phyloP scores from a whole-genome alignment of 805 yeast species.

The Starmerella powellii region DNA sequence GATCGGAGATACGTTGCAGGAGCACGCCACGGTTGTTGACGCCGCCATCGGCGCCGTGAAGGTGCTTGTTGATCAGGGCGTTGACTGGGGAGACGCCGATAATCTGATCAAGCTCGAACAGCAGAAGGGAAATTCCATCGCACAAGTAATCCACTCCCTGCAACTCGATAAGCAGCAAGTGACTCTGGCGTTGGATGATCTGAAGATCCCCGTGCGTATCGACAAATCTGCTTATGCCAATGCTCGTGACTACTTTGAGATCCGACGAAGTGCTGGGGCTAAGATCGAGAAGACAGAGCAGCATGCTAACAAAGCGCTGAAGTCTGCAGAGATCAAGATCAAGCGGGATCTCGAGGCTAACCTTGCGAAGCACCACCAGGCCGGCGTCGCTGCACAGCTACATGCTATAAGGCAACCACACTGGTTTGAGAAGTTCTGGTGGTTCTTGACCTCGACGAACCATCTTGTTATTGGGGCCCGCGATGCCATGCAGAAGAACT shows the following conservation, averaged over 20 bases:
- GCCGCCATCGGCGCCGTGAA: slow-evolving; percentile 59
- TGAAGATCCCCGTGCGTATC: slow-evolving; percentile 56
- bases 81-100: slow-evolving; percentile 91
- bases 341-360: slow-evolving; percentile 52
- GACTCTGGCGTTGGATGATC: slow-evolving; percentile 42
- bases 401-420: slow-evolving; percentile 56
- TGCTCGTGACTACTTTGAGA: slow-evolving; percentile 68
- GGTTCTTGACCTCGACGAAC: slow-evolving; percentile 81
- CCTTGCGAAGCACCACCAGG: slow-evolving; percentile 45
- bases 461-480: slow-evolving; percentile 78
- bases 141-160: slow-evolving; percentile 51
- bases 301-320: slow-evolving; percentile 64
- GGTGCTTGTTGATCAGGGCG: slow-evolving; percentile 58
- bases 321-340: slow-evolving; percentile 70
- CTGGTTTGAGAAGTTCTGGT: slow-evolving; percentile 89
- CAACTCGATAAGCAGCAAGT: slow-evolving; percentile 59
- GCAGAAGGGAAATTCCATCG: slow-evolving; percentile 49
- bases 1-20: slow-evolving; percentile 63
- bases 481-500: slow-evolving; percentile 66
- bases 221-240: slow-evolving; percentile 73
- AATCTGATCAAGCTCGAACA: slow-evolving; percentile 60
- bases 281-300: slow-evolving; percentile 73
- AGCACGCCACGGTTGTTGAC: slow-evolving; percentile 58
- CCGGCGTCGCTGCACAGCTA: slow-evolving; percentile 30
- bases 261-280: slow-evolving; percentile 59